A percentile compares a stretch with the other conserved stretches of the same genome.
phyloP scores from a whole-genome alignment of 768 basidiomycete species.

The Calocera cornea region DNA sequence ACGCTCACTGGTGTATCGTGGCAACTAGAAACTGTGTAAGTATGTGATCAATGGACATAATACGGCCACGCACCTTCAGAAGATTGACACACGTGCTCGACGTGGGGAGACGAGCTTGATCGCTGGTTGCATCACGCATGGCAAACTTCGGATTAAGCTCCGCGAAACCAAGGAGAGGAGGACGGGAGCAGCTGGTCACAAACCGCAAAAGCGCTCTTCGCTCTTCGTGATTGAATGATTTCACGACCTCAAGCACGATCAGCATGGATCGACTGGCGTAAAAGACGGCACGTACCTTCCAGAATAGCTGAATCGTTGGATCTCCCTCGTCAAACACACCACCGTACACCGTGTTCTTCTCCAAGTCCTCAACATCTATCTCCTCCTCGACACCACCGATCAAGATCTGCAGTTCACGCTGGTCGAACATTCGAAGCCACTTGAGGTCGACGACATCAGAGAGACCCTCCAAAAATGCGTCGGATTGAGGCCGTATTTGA shows the following conservation, averaged over 20 bases:
- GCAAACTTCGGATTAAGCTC: constrained; percentile 79
- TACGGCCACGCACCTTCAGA: constrained; percentile 47
- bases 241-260: constrained; percentile 44
- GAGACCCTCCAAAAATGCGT: constrained; percentile 73
- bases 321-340: constrained; percentile 62
- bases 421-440: constrained; percentile 94
- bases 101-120: constrained; percentile 57
- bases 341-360: constrained; percentile 65
- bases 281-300: constrained; percentile 44
- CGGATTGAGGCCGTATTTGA: constrained; percentile 75
- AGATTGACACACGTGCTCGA: constrained; percentile 86
- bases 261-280: background rate
- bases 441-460: constrained; percentile 84
- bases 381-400: constrained; percentile 79
- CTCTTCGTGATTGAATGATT: constrained; percentile 67
- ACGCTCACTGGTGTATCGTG: constrained; percentile 49
- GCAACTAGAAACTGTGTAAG: constrained; percentile 37
- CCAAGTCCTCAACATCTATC: constrained; percentile 71
- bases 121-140: constrained; percentile 66
- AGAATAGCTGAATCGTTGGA: constrained; percentile 62
- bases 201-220: constrained; percentile 68
- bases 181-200: constrained; percentile 83
- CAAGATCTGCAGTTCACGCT: constrained; percentile 84
- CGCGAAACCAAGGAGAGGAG: constrained; percentile 76
- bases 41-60: background rate